These are phyloP conservation scores for Leptographium galeiforme DNA, from an alignment of 2,329 filamentous ascomycete species.

Conservation along the genomic window DNA sequence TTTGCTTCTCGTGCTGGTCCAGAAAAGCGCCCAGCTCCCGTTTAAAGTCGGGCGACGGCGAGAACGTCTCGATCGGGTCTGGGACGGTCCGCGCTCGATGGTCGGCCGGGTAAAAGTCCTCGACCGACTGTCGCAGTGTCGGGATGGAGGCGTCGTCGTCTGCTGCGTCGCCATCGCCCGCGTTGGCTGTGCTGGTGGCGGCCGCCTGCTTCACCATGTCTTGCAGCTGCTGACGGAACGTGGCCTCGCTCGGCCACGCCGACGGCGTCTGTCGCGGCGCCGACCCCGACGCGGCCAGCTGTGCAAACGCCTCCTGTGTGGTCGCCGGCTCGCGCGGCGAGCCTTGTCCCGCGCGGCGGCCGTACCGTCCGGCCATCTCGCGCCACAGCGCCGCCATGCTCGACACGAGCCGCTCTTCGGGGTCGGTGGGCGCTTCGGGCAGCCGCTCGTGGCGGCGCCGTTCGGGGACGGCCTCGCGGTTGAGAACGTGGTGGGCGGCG, in stretches of 20 bases:
- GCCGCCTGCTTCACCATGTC: conserved; percentile 43
- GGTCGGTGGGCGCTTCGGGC: conserved; percentile 53
- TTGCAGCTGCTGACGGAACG: conserved; percentile 54
- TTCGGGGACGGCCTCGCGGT: conserved; percentile 61
- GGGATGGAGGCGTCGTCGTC: conserved; percentile 43
- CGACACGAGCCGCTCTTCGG: conserved; percentile 67
- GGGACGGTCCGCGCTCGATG: background rate
- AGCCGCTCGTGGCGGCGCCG: conserved; percentile 82
- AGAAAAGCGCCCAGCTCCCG: conserved; percentile 1
- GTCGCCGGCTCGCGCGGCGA: conserved; percentile 27
- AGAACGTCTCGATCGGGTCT: background rate
- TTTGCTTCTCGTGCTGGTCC: background rate
- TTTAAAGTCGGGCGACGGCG: conserved; percentile 6
- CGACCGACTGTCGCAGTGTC: conserved; percentile 69
- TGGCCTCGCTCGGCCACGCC: conserved; percentile 88
- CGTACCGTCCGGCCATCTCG: conserved; percentile 9
- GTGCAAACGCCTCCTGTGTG: conserved; percentile 70
- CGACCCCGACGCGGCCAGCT: conserved; percentile 77
- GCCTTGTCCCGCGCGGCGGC: no score
- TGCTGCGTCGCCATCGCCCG: conserved; percentile 24
- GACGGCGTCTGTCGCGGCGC: conserved; percentile 57
- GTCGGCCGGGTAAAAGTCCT: conserved; percentile 61
- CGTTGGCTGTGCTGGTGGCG: conserved; percentile 34
- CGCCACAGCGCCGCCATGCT: conserved; percentile 87
- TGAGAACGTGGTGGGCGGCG: conserved; percentile 75